These are phyloP conservation scores for Alternaria angustiovoidea DNA, from an alignment of 2,329 filamentous ascomycete species.

Conservation along the genomic window DNA sequence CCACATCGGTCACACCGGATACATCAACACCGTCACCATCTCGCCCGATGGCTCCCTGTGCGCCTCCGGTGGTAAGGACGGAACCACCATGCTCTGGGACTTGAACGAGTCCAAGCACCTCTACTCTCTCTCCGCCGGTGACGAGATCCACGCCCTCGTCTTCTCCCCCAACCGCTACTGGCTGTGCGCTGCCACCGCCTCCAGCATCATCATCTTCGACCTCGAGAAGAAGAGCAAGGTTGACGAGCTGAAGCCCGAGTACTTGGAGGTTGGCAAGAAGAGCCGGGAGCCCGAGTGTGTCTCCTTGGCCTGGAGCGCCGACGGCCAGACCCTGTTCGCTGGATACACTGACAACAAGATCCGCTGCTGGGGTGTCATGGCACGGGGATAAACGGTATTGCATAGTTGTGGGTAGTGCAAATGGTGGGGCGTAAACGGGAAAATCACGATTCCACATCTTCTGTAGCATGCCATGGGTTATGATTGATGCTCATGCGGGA, in stretches of 20 bases:
- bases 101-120: constrained; percentile 99
- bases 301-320: constrained; percentile 94
- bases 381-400: constrained; percentile 48
- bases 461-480: constrained; percentile 51
- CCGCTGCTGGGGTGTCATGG: constrained; percentile 54
- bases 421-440: constrained; percentile 38
- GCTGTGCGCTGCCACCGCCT: constrained; percentile 97
- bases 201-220: constrained; percentile 99
- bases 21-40: constrained; percentile 99
- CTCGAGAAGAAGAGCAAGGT: constrained; percentile 99
- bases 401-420: constrained; percentile 31
- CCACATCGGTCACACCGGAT: constrained; percentile 99
- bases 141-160: constrained; percentile 99
- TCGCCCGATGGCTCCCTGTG: constrained; percentile 98
- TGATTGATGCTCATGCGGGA: constrained; percentile 47
- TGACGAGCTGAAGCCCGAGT: constrained; percentile 99
- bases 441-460: constrained; percentile 51
- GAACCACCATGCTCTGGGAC: constrained; percentile 99
- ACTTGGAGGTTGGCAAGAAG: constrained; percentile 97
- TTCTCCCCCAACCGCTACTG: constrained; percentile 99
- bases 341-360: constrained; percentile 98
- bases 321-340: constrained; percentile 98
- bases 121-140: constrained; percentile 98
- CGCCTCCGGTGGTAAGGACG: constrained; percentile 99
- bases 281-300: constrained; percentile 98